phyloP scores from a whole-genome alignment of 1,284 basidiomycete species.

The Cystobasidiaceae sp. region DNA sequence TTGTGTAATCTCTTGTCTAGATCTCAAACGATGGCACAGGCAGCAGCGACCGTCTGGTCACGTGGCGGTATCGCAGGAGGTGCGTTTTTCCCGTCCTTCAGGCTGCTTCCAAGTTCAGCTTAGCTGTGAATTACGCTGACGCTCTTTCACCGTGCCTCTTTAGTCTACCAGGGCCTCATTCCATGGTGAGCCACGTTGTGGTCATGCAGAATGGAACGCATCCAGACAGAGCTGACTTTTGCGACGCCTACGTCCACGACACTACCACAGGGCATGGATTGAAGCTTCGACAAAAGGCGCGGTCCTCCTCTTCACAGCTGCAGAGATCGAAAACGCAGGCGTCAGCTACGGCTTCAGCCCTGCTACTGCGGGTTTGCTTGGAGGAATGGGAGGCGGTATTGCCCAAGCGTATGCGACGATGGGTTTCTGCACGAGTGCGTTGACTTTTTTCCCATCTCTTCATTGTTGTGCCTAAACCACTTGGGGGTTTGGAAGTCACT shows the following conservation, averaged over 20 bases:
- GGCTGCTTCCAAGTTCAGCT: not conserved
- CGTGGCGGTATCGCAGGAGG: constrained; percentile 81
- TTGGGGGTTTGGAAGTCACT: no score
- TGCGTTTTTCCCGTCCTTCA: constrained; percentile 24
- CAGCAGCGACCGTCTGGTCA: constrained; percentile 78
- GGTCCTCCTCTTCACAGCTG: constrained; percentile 90
- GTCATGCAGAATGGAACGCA: not conserved
- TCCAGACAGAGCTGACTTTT: not conserved
- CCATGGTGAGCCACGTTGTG: constrained; percentile 63
- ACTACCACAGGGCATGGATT: constrained; percentile 78
- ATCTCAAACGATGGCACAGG: constrained; percentile 81
- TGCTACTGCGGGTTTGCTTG: constrained; percentile 78
- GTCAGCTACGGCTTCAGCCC: constrained; percentile 65
- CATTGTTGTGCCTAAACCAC: not conserved
- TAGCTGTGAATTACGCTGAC: not conserved
- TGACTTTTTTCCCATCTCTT: not conserved
- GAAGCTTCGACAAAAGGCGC: constrained; percentile 98
- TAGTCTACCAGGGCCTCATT: constrained; percentile 93
- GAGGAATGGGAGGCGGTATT: constrained; percentile 96
- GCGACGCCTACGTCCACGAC: not conserved
- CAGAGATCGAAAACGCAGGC: constrained; percentile 77
- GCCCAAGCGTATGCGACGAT: constrained; percentile 97
- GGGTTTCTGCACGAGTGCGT: constrained; percentile 42
- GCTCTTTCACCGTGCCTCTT: not conserved
- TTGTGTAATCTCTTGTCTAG: no score